Evolutionary conservation across 2,329 filamentous ascomycete species (phyloP).

Genomic region (Metarhizium rileyi): DNA sequence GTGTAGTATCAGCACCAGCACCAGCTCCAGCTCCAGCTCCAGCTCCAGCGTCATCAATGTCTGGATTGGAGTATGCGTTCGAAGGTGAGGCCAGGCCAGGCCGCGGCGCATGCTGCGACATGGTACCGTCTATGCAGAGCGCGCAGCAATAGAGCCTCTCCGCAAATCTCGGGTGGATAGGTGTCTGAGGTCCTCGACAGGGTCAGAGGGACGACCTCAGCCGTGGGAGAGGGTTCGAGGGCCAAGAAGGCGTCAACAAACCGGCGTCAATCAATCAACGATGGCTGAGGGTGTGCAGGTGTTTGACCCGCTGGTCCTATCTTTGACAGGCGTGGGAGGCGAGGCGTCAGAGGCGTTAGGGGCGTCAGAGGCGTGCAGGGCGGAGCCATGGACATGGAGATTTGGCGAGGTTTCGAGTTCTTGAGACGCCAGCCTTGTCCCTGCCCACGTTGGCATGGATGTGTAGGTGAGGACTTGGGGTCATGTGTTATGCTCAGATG

Average conservation of each 20-base stretch:
- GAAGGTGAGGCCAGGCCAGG: conserved; percentile 28
- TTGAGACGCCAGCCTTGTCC: conserved; percentile 28
- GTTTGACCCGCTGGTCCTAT: not conserved
- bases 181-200: not conserved
- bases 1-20: not conserved
- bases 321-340: not conserved
- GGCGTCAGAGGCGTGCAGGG: conserved; percentile 1
- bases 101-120: conserved; percentile 44
- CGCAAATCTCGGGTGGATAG: conserved; percentile 5
- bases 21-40: not conserved
- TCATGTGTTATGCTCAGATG: no score
- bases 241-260: not conserved
- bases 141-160: conserved; percentile 9
- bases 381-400: not conserved
- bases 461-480: no score
- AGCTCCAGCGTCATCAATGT: not conserved
- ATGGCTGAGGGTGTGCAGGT: not conserved
- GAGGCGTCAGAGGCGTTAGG: not conserved
- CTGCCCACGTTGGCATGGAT: conserved; percentile 42
- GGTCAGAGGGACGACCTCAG: not conserved
- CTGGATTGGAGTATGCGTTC: conserved; percentile 4
- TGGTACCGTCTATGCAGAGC: conserved; percentile 25
- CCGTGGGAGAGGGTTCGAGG: conserved; percentile 1
- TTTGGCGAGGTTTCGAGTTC: conserved; percentile 21
- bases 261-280: not conserved